Evolutionary conservation across 106 monocot genomes (phyloP), one percentile per base, ranked within the genome.

Genomic region (Triglochin maritima): DNA sequence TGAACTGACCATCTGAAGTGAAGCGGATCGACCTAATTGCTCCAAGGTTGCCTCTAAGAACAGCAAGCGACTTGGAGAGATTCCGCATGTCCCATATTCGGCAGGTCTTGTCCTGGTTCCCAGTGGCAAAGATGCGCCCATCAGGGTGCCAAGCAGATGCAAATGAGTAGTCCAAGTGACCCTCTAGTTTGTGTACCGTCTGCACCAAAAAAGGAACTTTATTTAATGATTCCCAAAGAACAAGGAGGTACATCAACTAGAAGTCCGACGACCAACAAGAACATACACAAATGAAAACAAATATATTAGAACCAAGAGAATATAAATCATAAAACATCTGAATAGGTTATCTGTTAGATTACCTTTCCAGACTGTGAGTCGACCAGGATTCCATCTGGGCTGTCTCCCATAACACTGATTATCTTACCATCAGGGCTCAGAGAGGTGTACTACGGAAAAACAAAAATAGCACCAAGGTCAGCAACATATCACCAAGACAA

Each of bases 31-130:
- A 79, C 59, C 79, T 56, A 9, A 79, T 68, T 29, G 79, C 78
- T 47, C 83, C 83, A 13, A 83, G 72, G 60, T 76, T 76, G 45
- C 79, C 83, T 49, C 72, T 56, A 10, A 79, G 72, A 15, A 76
- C 83, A 2, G 67, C 45, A 11, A 83, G 45, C 5, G 83, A 79
- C 46, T 75, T 72, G 57, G 75, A 71, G 47, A 76, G 76, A 55
- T 76, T 78, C 17, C 83, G 69, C 47, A 56, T 52, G 17, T 83
- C 83, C 83, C 79, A 83, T 10, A 83, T 67, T 10, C 76, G 66
- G 55, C 83, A 83, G 12, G 83, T 83, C 64, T 72, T 79, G 52
- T 83, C 83, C 63, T 83, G 83, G 63, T 83, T 83, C 12, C 83
- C 83, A 3, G 83, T 83, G 17, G 78, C 79, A 48, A 83, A 71